A percentile compares a stretch with the other conserved stretches of the same genome.
These are phyloP conservation scores for Chlamydomonas sp. DNA, from an alignment of 139 green algal genomes.

Conservation along the genomic window DNA sequence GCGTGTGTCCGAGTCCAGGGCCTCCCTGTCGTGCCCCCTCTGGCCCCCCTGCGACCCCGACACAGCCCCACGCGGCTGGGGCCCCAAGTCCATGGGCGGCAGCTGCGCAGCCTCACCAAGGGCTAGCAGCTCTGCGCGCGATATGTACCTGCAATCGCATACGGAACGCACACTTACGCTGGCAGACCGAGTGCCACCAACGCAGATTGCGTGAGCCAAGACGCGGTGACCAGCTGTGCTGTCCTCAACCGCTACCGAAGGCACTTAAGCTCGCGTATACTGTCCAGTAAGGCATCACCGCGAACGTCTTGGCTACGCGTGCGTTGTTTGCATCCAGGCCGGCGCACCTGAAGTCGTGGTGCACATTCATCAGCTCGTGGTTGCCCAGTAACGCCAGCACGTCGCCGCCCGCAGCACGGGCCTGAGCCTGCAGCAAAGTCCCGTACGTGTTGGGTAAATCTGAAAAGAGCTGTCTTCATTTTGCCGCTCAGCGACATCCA, in stretches of 20 bases:
- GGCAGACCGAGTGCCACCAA: too few relatives aligned
- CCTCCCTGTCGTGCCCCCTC: not conserved
- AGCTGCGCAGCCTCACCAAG: not conserved
- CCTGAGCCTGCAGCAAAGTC: slow-evolving; percentile 28
- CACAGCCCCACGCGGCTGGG: not conserved
- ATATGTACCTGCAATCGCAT: not conserved
- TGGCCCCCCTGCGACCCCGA: not conserved
- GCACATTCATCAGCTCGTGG: slow-evolving; percentile 54
- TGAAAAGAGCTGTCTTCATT: not conserved
- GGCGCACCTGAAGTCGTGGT: slow-evolving; percentile 43
- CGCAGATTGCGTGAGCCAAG: too few relatives aligned
- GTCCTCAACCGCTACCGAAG: too few relatives aligned
- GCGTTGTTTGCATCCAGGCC: not conserved
- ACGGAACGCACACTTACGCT: too few relatives aligned
- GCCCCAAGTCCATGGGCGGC: not conserved
- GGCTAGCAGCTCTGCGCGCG: not conserved
- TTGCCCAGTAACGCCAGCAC: slow-evolving; percentile 49
- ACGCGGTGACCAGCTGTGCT: too few relatives aligned
- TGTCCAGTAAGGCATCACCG: too few relatives aligned
- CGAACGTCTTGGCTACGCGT: too few relatives aligned
- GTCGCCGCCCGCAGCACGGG: slow-evolving; percentile 19
- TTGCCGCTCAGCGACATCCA: not conserved
- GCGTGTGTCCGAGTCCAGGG: too few relatives aligned
- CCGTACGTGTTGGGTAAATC: not conserved
- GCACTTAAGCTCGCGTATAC: too few relatives aligned